Evolutionary conservation across 257 asterid species (phyloP), one percentile per base, ranked within the genome.

Genomic region (Solanum rostratum): DNA sequence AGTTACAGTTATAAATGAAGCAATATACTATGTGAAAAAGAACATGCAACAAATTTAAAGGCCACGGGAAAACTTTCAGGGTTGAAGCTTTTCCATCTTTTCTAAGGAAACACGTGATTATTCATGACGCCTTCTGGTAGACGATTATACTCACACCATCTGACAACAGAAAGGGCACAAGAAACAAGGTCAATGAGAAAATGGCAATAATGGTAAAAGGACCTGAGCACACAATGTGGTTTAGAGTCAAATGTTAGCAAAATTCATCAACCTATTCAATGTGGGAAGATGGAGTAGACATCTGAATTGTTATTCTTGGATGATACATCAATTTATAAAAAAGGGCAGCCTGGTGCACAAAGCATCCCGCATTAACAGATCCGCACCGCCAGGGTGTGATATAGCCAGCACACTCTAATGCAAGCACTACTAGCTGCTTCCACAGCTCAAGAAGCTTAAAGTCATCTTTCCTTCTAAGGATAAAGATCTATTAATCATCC

Each of bases 151-250:
- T 45, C 46, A 55, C 45, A 49, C 83, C 43, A 29, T 33, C 30
- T 33, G 46, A 30, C 74, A 68, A 18, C 49, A 84, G 29, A 52
- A 85, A 70, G 70, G 81, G 78, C 86, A 86, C 76, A 83, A 79
- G 69, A 60, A 60, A 83, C 50, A 66, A 81, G 80, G 81, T 59
- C 54, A 78, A 80, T 12, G n/a, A 86, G 70, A 79, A 52, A 84
- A n/a, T 22, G 59, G 49, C 29, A 80, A 33, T 60, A 54, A 79
- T 37, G 83, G 71, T 29, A 55, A 10, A 55, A 16, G 55, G 33
- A 30, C 39, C 83, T 46, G 84, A 50, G 70, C 46, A 73, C 81
- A 55, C 52, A 43, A 80, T 62, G 54, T 46, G 33, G 45, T n/a
- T 62, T 81, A 60, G 60, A 15, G 65, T 81, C 65, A 41, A 69